Evolutionary conservation across 352 stramenopile species (phyloP).

Genomic region (Globisporangium splendens): DNA sequence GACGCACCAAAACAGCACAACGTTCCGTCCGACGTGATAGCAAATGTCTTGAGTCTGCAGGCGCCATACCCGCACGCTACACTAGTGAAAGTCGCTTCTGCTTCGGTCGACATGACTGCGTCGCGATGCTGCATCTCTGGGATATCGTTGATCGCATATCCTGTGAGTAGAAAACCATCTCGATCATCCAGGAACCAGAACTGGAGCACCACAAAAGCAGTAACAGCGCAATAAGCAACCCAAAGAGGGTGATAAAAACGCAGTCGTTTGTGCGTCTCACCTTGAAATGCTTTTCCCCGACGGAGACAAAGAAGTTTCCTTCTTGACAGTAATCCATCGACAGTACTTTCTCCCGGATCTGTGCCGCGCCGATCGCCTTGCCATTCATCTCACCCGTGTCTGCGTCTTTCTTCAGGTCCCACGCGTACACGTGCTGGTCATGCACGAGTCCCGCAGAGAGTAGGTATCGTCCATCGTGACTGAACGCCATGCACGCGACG

Average conservation of each 20-base stretch:
- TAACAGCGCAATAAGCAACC: not conserved
- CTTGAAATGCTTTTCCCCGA: constrained; percentile 77
- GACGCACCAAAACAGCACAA: constrained; percentile 76
- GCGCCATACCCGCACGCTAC: constrained; percentile 57
- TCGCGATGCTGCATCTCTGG: constrained; percentile 58
- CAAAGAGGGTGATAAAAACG: not conserved
- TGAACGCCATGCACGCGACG: constrained; percentile 84
- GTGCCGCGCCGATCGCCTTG: constrained; percentile 39
- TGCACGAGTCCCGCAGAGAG: constrained; percentile 76
- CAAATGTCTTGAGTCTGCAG: constrained; percentile 68
- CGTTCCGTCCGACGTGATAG: constrained; percentile 63
- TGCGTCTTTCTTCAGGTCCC: constrained; percentile 40
- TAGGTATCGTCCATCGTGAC: constrained; percentile 50
- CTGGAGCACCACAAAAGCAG: constrained; percentile 19
- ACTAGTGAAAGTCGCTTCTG: constrained; percentile 63
- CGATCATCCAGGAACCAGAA: constrained; percentile 71
- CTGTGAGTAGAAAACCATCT: constrained; percentile 49
- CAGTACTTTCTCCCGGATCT: constrained; percentile 68
- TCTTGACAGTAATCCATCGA: constrained; percentile 64
- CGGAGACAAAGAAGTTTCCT: constrained; percentile 80
- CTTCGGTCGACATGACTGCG: constrained; percentile 56
- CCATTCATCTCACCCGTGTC: constrained; percentile 21
- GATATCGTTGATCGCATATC: constrained; percentile 46
- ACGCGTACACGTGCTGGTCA: constrained; percentile 79
- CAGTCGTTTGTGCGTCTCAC: constrained; percentile 13